Percentiles rank a stretch among this genome's conserved stretches.
Evolutionary conservation across 2,329 filamentous ascomycete genomes (phyloP).

Genomic region (Arachnomyces sp.): DNA sequence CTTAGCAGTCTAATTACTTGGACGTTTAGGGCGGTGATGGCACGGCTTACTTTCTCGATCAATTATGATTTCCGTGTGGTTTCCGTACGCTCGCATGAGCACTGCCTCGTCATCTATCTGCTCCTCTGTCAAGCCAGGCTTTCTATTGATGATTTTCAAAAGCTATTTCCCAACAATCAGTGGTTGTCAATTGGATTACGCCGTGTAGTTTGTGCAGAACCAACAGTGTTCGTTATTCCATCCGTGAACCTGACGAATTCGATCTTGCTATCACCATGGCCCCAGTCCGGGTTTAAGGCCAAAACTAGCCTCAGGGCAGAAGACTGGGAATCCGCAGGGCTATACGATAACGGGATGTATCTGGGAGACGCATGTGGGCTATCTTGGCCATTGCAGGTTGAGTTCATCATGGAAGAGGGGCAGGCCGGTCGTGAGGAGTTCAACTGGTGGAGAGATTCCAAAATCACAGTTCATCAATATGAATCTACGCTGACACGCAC

Average conservation of each 20-base stretch:
- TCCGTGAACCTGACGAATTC: constrained; percentile 90
- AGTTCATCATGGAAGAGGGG: constrained; percentile 18
- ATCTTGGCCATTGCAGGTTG: constrained; percentile 13
- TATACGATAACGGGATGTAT: constrained; percentile 69
- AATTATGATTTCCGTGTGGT: constrained; percentile 89
- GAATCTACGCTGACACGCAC: constrained; percentile 4
- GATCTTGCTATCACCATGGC: constrained; percentile 60
- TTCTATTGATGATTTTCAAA: constrained; percentile 42
- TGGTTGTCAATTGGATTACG: constrained; percentile 15
- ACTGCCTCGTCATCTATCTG: constrained; percentile 77
- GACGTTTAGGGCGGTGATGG: constrained; percentile 12
- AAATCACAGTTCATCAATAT: neutral
- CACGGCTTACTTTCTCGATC: constrained; percentile 72
- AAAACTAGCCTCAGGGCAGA: constrained; percentile 74
- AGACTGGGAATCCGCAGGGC: constrained; percentile 63
- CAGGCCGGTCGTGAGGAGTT: constrained; percentile 1
- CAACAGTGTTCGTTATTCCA: constrained; percentile 89
- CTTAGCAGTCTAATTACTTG: constrained; percentile 25
- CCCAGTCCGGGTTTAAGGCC: constrained; percentile 76
- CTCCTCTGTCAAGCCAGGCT: constrained; percentile 60
- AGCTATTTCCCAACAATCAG: constrained; percentile 29
- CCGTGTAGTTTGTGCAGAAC: constrained; percentile 22
- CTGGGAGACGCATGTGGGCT: constrained; percentile 20
- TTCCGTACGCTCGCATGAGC: constrained; percentile 84
- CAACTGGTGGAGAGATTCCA: neutral